Evolutionary conservation across 2,329 filamentous ascomycete species (phyloP).

Genomic region (Penicillium olsonii): DNA sequence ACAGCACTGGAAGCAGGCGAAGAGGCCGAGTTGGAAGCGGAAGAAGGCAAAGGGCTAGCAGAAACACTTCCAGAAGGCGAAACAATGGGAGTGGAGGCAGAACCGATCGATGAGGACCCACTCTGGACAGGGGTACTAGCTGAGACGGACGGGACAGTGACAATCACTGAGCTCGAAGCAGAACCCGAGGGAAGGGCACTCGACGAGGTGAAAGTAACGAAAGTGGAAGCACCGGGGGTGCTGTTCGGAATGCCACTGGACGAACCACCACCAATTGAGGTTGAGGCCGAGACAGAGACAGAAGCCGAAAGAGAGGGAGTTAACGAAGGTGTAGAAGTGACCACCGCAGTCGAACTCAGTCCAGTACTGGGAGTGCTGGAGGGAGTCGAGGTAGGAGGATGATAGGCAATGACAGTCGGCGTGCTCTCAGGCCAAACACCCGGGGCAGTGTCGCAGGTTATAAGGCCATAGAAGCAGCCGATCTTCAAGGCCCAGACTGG

Average conservation of each 20-base stretch:
- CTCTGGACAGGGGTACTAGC: conserved; percentile 1
- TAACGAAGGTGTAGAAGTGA: conserved; percentile 8
- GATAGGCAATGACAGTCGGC: conserved; percentile 26
- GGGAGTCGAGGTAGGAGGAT: conserved; percentile 7
- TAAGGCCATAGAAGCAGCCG: conserved; percentile 33
- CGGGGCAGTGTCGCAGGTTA: conserved; percentile 34
- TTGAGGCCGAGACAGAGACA: neutral
- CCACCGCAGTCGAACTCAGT: neutral
- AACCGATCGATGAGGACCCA: conserved; percentile 1
- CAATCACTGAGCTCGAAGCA: conserved; percentile 6
- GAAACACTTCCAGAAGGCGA: conserved; percentile 1
- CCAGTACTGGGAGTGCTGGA: conserved; percentile 12
- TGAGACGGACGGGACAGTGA: conserved; percentile 6
- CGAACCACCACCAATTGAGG: neutral
- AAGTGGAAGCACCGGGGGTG: conserved; percentile 11
- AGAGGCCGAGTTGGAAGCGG: neutral
- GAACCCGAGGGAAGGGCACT: neutral
- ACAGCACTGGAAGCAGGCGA: neutral
- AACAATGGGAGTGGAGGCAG: conserved; percentile 5
- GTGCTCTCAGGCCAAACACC: conserved; percentile 28
- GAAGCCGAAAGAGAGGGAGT: conserved; percentile 8
- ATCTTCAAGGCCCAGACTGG: conserved; percentile 24
- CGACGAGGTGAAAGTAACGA: conserved; percentile 10
- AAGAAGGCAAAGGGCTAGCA: neutral
- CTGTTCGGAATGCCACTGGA: neutral